phyloP scores from a whole-genome alignment of 208 protist genomes.

The Trypanosoma cruzi region DNA sequence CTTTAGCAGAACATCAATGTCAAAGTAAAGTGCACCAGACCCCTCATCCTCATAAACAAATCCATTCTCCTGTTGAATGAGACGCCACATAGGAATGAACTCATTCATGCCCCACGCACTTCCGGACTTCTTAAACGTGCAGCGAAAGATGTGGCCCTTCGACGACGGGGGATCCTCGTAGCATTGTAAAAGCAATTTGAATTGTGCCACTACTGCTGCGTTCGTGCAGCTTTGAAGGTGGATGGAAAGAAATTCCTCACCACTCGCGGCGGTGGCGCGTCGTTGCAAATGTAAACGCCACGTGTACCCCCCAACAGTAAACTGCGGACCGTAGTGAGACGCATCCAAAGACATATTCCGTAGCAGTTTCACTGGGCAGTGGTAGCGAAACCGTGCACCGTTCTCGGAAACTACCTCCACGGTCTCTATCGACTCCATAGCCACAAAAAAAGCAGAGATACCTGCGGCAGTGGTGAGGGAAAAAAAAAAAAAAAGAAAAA shows the following conservation, averaged over 20 bases:
- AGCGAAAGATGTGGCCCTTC: constrained; percentile 84
- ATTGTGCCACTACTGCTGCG: constrained; percentile 53
- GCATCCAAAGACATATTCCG: constrained; percentile 60
- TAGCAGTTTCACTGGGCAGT: constrained; percentile 67
- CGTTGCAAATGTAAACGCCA: constrained; percentile 90
- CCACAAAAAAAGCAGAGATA: not conserved
- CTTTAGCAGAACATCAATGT: constrained; percentile 79
- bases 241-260: constrained; percentile 68
- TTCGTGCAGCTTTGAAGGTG: constrained; percentile 84
- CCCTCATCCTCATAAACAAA: constrained; percentile 77
- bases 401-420: constrained; percentile 66
- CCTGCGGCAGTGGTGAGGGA: too few relatives aligned
- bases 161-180: constrained; percentile 62
- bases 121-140: constrained; percentile 79
- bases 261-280: constrained; percentile 27
- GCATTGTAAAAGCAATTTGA: constrained; percentile 72
- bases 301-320: constrained; percentile 66
- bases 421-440: constrained; percentile 42
- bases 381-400: constrained; percentile 79
- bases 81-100: constrained; percentile 65
- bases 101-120: constrained; percentile 90
- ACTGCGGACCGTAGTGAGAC: constrained; percentile 80
- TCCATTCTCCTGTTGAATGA: constrained; percentile 57
- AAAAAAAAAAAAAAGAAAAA: too few relatives aligned
- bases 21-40: constrained; percentile 59